Base-by-base conservation (phyloP, 2,329 filamentous ascomycete genomes). In the Moelleriella libera region DNA sequence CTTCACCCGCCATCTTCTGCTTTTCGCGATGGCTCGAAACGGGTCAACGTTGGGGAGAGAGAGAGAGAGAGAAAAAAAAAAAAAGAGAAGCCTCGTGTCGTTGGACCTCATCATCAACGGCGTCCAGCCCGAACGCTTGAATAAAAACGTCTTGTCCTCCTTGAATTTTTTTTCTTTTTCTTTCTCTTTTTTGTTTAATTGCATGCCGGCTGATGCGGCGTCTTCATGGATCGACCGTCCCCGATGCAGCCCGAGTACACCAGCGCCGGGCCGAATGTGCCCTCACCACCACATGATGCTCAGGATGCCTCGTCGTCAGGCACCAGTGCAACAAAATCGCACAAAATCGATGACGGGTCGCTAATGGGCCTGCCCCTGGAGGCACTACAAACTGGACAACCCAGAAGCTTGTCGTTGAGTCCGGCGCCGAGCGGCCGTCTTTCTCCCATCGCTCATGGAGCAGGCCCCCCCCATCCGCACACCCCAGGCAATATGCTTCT, bases 391-490 rank as follows among this genome's bases (percentile, higher is more conserved):
- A 21, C 2, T 0, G 21, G 12, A 3, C 32, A 37, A 8, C 32
- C 4, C 12, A 12, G 12, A 11, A 49, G 53, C 31, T 45, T 53
- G 6, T 56, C 55, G 8, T 48, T 51, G 14, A 58, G 57, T 45
- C 55, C 57, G 28, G 47, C 54, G 5, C 52, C 49, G 10, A 55
- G 52, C 34, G 50, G 49, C 37, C 48, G 54, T 11, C 44, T 53
- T 11, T 56, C 53, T 7, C 52, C 50, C 6, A 40, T 53, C 29
- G 51, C 50, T 30, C 44, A 45, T 21, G 21, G 21, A 3, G 21
- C 21, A 21, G 21, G 2, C 3, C 21, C 21, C 48, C 49, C 45
- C 41, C 45, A 51, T 44, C 45, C 43, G 30, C 44, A 44, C 8
- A 30, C 47, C 10, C 39, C 43, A 31, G 42, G 30, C 12, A 12